Conservation (phyloP, 1,139 yeast species). For the Candida tropicalis region DNA sequence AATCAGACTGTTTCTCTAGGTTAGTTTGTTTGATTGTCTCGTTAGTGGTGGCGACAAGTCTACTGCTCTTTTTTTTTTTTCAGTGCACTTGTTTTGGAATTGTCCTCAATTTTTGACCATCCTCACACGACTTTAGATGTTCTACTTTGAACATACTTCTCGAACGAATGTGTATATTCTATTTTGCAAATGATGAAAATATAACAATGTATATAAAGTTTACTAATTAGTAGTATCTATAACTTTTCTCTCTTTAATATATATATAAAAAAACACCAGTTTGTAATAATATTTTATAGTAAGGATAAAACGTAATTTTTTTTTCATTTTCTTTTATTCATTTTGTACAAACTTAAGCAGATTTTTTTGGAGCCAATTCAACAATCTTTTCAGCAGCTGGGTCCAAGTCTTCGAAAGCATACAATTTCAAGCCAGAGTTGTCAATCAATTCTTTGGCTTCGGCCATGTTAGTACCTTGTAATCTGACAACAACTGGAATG, state of each 20-base stretch:
- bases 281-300: too few relatives aligned
- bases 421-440: slow-evolving; percentile 91
- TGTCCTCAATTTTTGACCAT: background rate
- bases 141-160: background rate
- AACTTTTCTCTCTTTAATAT: too few relatives aligned
- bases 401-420: slow-evolving; percentile 89
- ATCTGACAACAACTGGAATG: slow-evolving; percentile 95
- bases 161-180: background rate
- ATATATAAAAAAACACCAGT: too few relatives aligned
- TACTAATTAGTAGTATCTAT: slow-evolving; percentile 1
- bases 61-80: background rate
- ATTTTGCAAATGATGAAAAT: background rate
- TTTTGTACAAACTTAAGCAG: slow-evolving; percentile 8
- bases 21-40: background rate
- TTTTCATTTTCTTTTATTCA: background rate
- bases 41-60: slow-evolving; percentile 1
- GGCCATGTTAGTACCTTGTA: slow-evolving; percentile 96
- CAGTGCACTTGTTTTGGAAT: too few relatives aligned
- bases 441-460: slow-evolving; percentile 85
- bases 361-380: slow-evolving; percentile 53
- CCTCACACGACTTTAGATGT: background rate
- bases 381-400: slow-evolving; percentile 98
- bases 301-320: too few relatives aligned
- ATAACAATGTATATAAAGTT: background rate
- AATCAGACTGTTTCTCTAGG: background rate